Evolutionary conservation across 2,329 filamentous ascomycete species (phyloP).

Genomic region (Fusarium acutatum): DNA sequence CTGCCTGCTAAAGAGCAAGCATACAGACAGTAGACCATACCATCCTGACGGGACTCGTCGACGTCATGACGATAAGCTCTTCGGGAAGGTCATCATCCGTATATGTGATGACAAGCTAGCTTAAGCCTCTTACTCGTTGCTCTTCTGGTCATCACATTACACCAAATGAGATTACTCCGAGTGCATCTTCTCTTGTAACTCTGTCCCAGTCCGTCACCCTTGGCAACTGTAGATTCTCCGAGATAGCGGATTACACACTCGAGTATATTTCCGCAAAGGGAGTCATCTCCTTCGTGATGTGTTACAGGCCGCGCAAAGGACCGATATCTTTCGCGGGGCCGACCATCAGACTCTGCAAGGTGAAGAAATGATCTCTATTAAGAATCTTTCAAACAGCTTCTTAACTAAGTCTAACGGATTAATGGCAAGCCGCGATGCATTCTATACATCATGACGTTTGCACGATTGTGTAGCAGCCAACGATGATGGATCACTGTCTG

Average conservation of each 20-base stretch:
- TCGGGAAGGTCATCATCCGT: not conserved
- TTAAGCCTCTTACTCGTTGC: not conserved
- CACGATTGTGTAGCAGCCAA: not conserved
- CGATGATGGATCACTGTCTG: not conserved
- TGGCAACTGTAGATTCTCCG: conserved; percentile 5
- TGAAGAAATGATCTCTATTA: not conserved
- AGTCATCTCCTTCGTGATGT: conserved; percentile 24
- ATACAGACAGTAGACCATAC: not conserved
- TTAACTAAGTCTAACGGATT: not conserved
- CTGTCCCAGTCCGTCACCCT: not conserved
- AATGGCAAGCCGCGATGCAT: not conserved
- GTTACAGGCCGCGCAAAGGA: conserved; percentile 25
- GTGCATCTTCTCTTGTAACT: not conserved
- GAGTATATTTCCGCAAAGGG: conserved; percentile 26
- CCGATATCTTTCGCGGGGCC: conserved; percentile 21
- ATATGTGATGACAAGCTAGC: not conserved
- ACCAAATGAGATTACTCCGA: conserved; percentile 26
- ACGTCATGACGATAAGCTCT: conserved; percentile 1
- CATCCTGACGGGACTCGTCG: not conserved
- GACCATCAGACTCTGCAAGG: not conserved
- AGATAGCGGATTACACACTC: conserved; percentile 22
- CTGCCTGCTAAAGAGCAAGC: conserved; percentile 3
- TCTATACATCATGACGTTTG: not conserved
- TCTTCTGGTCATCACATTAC: conserved; percentile 5
- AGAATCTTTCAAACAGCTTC: not conserved